phyloP scores from a whole-genome alignment of 495 filamentous ascomycete species.

The Parachaetomium inaequale region DNA sequence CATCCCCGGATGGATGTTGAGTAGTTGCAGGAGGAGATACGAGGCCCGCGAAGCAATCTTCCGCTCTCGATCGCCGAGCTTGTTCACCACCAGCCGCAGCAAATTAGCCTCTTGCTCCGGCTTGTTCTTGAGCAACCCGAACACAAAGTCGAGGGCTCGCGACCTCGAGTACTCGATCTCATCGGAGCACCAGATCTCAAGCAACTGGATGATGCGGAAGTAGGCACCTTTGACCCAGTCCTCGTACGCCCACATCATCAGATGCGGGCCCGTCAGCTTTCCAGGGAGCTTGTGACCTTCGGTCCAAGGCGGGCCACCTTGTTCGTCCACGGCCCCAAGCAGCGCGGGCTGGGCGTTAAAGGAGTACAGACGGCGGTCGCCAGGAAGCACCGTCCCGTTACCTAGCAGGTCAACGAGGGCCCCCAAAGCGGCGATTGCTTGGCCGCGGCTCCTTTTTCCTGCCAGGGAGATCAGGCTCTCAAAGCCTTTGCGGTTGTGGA shows the following conservation, averaged over 20 bases:
- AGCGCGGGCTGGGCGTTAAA: constrained; percentile 81
- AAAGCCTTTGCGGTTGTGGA: constrained; percentile 85
- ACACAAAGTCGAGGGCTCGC: constrained; percentile 82
- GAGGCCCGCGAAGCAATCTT: constrained; percentile 93
- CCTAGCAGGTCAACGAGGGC: constrained; percentile 92
- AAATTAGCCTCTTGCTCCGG: constrained; percentile 97
- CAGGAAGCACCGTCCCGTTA: constrained; percentile 78
- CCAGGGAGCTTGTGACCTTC: constrained; percentile 63
- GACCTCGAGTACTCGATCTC: constrained; percentile 88
- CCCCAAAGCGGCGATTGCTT: constrained; percentile 84
- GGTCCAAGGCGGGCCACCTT: constrained; percentile 57
- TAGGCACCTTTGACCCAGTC: constrained; percentile 89
- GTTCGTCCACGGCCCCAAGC: constrained; percentile 60
- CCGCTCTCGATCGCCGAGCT: constrained; percentile 87
- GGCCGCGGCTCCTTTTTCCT: constrained; percentile 85
- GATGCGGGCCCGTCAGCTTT: constrained; percentile 63
- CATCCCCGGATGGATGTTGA: constrained; percentile 87
- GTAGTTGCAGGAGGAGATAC: constrained; percentile 84
- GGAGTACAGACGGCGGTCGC: constrained; percentile 69
- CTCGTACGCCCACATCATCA: constrained; percentile 89
- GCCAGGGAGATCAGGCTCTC: constrained; percentile 77
- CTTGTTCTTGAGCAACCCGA: constrained; percentile 85
- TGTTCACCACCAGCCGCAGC: constrained; percentile 86
- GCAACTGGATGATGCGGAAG: constrained; percentile 83
- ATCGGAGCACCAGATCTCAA: constrained; percentile 89